Base-by-base conservation (phyloP, 352 stramenopile species). In the Hyaloperonospora arabidopsidis region DNA sequence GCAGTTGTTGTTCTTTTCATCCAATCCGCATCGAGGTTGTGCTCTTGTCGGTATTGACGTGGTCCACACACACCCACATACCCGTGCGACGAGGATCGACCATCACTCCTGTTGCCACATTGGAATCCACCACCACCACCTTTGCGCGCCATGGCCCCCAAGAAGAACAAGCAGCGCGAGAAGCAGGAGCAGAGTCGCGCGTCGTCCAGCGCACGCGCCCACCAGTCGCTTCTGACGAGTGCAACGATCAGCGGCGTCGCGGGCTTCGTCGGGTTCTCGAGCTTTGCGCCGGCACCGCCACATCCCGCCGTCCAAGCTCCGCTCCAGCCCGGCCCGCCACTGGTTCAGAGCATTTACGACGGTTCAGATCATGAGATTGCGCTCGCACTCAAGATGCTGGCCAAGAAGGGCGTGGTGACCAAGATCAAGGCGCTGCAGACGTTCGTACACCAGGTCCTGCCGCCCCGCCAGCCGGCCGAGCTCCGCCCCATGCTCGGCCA, bases 91-190 rank as follows among this genome's bases (percentile, higher is more conserved):
- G 15, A 11, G 15, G 1, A 34, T 21, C 1, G 12, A 68, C 56
- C 56, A 68, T 28, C 61, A 68, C 51, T 68, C 61, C 40, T 25
- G 4, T 32, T 8, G 25, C 13, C 15, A 40, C 39, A 49, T 57
- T 49, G 41, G n/a, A 25, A 36, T 29, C 28, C 23, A 49, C 39
- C 29, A 32, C 4, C 25, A 32, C 13, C 15, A 41, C 13, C 15
- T 18, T 18, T 22, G 10, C 38, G 21, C 19, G 25, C 11, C 5
- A 76, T 76, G 68, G 48, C 61, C 18, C 74, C 75, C 45, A 86
- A 86, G 75, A 88, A 84, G 61, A 94, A 88, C 72, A 91, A 92
- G 65, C 84, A 94, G 72, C 80, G 80, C 62, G 84, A 94, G 65
- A 88, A 88, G 58, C 76, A 86, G 48, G 84, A 89, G 66, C 76